Conservation (phyloP, 2,329 filamentous ascomycete genomes). For the Penicillium sp. region DNA sequence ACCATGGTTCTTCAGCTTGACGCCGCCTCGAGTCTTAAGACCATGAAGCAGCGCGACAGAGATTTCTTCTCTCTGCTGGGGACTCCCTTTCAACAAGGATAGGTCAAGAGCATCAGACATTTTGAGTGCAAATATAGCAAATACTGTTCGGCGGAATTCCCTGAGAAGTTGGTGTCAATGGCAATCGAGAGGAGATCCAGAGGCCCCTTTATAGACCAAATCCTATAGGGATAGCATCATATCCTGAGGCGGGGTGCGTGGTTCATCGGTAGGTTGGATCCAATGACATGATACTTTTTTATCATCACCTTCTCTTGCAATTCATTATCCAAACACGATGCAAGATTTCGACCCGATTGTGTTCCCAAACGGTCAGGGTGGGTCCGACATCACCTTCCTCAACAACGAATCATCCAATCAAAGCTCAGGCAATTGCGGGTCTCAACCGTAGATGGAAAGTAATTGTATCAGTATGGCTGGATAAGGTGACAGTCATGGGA, state of each 20-base stretch:
- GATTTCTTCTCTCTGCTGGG: constrained; percentile 9
- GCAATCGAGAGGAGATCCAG: neutral
- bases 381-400: neutral
- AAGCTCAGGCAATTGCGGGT: neutral
- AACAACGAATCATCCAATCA: neutral
- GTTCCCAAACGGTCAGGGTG: neutral
- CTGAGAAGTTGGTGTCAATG: neutral
- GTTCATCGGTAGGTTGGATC: neutral
- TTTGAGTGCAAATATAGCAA: neutral
- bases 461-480: neutral
- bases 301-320: neutral
- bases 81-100: constrained; percentile 16
- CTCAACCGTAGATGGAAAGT: neutral
- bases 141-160: neutral
- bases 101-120: constrained; percentile 16
- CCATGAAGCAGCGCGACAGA: constrained; percentile 10
- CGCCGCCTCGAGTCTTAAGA: constrained; percentile 18
- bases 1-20: constrained; percentile 21
- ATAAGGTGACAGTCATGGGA: neutral
- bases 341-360: neutral
- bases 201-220: neutral
- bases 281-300: neutral
- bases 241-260: neutral
- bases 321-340: neutral
- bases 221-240: neutral